phyloP scores from a whole-genome alignment of 2,329 filamentous ascomycete species.

The Nemania serpens region DNA sequence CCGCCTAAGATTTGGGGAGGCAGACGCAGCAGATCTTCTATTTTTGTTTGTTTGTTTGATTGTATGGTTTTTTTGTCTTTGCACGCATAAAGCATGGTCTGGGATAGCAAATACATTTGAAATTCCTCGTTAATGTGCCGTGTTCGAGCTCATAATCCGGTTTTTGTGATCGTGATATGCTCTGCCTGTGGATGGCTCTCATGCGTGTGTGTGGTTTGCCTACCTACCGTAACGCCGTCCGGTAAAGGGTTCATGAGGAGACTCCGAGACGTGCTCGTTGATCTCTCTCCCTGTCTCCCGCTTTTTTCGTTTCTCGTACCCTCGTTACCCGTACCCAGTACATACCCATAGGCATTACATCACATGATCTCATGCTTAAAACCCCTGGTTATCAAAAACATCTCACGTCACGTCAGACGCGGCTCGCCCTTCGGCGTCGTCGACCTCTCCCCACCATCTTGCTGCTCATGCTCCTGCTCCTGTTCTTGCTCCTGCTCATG shows the following conservation, averaged over 20 bases:
- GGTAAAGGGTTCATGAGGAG: neutral
- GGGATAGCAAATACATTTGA: constrained; percentile 42
- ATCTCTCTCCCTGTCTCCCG: neutral
- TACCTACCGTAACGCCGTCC: constrained; percentile 14
- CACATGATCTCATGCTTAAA: too few relatives aligned
- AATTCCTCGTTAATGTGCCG: constrained; percentile 28
- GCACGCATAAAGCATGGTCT: constrained; percentile 36
- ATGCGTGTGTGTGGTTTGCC: too few relatives aligned
- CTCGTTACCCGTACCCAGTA: too few relatives aligned
- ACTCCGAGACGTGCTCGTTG: too few relatives aligned
- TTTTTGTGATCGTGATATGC: neutral
- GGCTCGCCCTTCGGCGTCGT: constrained; percentile 24
- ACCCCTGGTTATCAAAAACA: too few relatives aligned
- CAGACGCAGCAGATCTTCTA: constrained; percentile 18
- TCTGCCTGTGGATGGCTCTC: neutral
- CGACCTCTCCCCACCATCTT: constrained; percentile 27
- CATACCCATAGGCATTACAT: too few relatives aligned
- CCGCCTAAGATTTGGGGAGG: constrained; percentile 25
- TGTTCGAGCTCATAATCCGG: constrained; percentile 29
- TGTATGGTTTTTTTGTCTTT: constrained; percentile 35
- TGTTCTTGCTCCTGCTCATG: constrained; percentile 33
- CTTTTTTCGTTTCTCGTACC: neutral
- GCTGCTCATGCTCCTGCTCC: constrained; percentile 32
- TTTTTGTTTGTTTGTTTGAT: constrained; percentile 26
- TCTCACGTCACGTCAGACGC: neutral